Evolutionary conservation across 495 filamentous ascomycete genomes (phyloP).

Genomic region (Sphaerosporella brunnea): DNA sequence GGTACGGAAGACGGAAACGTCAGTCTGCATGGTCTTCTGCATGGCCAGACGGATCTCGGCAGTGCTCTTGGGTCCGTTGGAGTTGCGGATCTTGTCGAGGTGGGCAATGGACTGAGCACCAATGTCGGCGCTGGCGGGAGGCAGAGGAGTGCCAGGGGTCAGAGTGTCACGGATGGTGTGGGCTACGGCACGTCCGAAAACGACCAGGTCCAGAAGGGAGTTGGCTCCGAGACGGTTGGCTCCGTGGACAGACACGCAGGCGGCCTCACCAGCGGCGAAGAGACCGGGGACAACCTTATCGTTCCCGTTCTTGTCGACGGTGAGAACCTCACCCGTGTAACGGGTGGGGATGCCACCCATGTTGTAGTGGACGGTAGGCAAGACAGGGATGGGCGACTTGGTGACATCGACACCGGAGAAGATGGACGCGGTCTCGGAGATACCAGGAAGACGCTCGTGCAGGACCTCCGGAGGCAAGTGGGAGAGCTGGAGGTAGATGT

Average conservation of each 20-base stretch:
- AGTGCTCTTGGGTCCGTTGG: slow-evolving; percentile 69
- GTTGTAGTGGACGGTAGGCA: slow-evolving; percentile 98
- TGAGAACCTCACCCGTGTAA: slow-evolving; percentile 90
- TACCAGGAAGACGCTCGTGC: slow-evolving; percentile 91
- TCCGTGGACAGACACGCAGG: slow-evolving; percentile 92
- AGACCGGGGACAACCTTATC: slow-evolving; percentile 90
- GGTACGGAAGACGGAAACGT: slow-evolving; percentile 92
- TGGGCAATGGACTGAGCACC: slow-evolving; percentile 71
- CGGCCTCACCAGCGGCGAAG: slow-evolving; percentile 91
- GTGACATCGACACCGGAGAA: slow-evolving; percentile 92
- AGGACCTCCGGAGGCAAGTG: slow-evolving; percentile 81
- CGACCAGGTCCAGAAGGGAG: slow-evolving; percentile 90
- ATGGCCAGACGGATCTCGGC: slow-evolving; percentile 76
- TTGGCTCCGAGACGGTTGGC: slow-evolving; percentile 96
- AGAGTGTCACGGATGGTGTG: slow-evolving; percentile 88
- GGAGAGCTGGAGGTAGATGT: slow-evolving; percentile 91
- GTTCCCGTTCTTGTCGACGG: slow-evolving; percentile 59
- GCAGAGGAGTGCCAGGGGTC: slow-evolving; percentile 56
- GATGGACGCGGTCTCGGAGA: slow-evolving; percentile 92
- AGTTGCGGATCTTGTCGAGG: slow-evolving; percentile 67
- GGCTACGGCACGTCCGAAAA: slow-evolving; percentile 90
- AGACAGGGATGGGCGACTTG: slow-evolving; percentile 90
- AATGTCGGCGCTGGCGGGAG: slow-evolving; percentile 60
- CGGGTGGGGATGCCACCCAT: slow-evolving; percentile 98
- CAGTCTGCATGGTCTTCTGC: slow-evolving; percentile 96